These are phyloP conservation scores for Carex myosuroides DNA, from an alignment of 176 grass and related monocot species.

Conservation along the genomic window DNA sequence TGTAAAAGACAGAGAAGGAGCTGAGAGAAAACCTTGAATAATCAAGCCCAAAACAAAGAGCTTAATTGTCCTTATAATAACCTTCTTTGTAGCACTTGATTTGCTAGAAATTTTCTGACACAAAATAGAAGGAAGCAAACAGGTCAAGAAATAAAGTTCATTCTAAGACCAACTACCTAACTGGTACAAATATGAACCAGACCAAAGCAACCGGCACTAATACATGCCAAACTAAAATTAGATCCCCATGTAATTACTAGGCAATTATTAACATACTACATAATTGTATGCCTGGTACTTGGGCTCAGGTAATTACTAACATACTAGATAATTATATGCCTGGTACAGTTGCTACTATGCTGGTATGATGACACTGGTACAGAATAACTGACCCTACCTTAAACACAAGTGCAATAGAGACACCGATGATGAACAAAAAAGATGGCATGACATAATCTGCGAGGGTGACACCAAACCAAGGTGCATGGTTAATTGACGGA, in stretches of 20 bases:
- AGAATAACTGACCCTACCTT: slow-evolving; percentile 33
- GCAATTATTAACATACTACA: neutral
- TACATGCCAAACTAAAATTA: neutral
- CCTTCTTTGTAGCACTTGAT: slow-evolving; percentile 60
- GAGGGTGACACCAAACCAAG: slow-evolving; percentile 87
- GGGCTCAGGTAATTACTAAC: neutral
- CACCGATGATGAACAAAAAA: slow-evolving; percentile 91
- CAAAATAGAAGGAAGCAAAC: neutral
- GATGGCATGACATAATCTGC: slow-evolving; percentile 93
- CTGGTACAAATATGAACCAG: neutral
- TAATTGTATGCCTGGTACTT: neutral
- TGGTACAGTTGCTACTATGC: neutral
- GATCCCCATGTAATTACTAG: neutral
- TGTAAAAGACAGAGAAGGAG: neutral
- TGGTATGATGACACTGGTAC: neutral
- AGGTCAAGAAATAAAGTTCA: neutral
- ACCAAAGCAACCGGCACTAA: neutral
- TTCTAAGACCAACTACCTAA: neutral
- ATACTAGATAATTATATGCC: neutral
- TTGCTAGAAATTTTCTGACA: slow-evolving; percentile 80
- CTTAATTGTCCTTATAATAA: slow-evolving; percentile 58
- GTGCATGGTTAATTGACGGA: slow-evolving; percentile 83
- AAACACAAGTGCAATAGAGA: slow-evolving; percentile 76
- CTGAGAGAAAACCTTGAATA: slow-evolving; percentile 61
- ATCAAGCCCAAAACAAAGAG: slow-evolving; percentile 78